Evolutionary conservation across 768 basidiomycete species (phyloP).

Genomic region (Amanita polypyramis): DNA sequence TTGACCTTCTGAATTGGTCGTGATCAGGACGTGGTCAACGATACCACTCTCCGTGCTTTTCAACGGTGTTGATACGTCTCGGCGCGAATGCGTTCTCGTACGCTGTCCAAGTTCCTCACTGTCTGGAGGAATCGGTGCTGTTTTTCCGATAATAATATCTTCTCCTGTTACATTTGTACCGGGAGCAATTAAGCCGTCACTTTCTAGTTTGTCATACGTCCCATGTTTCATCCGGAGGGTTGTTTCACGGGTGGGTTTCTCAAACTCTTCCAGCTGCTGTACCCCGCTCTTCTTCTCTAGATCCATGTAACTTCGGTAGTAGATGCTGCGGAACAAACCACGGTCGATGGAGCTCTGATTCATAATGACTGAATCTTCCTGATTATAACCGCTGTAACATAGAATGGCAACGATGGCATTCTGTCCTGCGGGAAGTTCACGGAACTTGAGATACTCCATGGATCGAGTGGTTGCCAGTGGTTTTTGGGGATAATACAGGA

Average conservation of each 20-base stretch:
- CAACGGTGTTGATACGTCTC: constrained; percentile 94
- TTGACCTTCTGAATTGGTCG: constrained; percentile 91
- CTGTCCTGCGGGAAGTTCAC: constrained; percentile 97
- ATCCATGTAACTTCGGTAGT: constrained; percentile 98
- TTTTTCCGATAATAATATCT: constrained; percentile 99
- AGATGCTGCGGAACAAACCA: constrained; percentile 96
- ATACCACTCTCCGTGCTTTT: constrained; percentile 98
- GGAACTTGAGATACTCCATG: constrained; percentile 98
- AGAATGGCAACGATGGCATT: constrained; percentile 98
- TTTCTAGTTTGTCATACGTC: constrained; percentile 96
- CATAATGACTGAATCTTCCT: constrained; percentile 99
- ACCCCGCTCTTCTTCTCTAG: constrained; percentile 94
- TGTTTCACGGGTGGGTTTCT: constrained; percentile 88
- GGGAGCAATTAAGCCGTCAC: constrained; percentile 91
- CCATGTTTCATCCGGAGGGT: constrained; percentile 97
- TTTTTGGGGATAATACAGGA: constrained; percentile 98
- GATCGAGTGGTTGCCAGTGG: constrained; percentile 97
- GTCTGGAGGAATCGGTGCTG: constrained; percentile 92
- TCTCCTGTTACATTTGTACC: constrained; percentile 93
- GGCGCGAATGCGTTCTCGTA: constrained; percentile 84
- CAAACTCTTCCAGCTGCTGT: constrained; percentile 89
- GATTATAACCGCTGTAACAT: constrained; percentile 99
- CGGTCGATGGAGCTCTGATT: constrained; percentile 98
- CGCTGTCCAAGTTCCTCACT: constrained; percentile 96
- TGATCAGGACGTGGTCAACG: constrained; percentile 94